Evolutionary conservation across 208 protist genomes (phyloP), one percentile per base, ranked within the genome.

Genomic region (Zelonia costaricensis): DNA sequence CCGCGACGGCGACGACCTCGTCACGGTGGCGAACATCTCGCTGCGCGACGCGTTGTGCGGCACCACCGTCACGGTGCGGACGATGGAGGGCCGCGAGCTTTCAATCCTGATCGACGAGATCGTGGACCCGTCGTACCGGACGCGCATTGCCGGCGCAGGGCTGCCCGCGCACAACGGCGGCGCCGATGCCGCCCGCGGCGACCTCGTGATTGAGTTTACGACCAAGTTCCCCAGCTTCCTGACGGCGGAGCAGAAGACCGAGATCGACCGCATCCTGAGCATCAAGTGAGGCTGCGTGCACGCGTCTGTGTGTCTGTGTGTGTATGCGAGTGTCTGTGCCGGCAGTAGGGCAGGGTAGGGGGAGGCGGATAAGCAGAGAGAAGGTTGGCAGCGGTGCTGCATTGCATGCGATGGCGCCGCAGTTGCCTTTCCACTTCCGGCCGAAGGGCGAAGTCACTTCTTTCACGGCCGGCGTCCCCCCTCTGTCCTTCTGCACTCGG

Each of bases 11-110:
- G 78, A 94, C 58, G 80, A 96, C 53, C 57, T 96, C 22, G 83
- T 93, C 5, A 79, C 87, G 9, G 53, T 52, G 46, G 78, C 79
- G 2, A 74, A 71, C 49, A 82, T 96, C 40, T 82, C 80, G 2
- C 79, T 96, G 44, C 76, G 73, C 22, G 90, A 96, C 51, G 86
- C 90, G 1, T 83, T 96, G 12, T 94, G 85, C 58, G 90, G 90
- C n/a, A 87, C 88, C 27, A 93, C 87, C 22, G 67, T 93, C 30
- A 86, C 76, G 15, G 84, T 91, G 51, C 59, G 73, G 28, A 92
- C 82, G 36, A 96, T 94, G 82, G 87, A 96, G 28, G 84, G 74
- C 4, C 71, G 76, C 25, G 78, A 88, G 64, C 72, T 94, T 20
- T 76, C 80, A 1, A 78, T 94, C 22, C 54, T 90, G 15, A 89